Evolutionary conservation across 768 basidiomycete species (phyloP), one percentile per base, ranked within the genome.

Genomic region (Favolaschia claudopus): DNA sequence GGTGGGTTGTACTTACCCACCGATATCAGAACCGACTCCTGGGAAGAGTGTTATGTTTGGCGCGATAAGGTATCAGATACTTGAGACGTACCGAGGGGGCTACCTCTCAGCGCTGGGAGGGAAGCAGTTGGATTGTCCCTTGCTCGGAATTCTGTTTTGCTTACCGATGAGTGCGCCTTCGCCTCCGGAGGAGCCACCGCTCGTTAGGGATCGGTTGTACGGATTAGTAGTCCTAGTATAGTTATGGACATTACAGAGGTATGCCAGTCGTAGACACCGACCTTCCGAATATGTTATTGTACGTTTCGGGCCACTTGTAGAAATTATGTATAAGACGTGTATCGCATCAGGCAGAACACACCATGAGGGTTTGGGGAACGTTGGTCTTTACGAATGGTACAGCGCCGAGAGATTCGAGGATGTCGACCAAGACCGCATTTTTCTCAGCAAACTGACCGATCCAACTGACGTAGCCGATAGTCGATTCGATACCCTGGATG

Each of bases 161-260:
- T 79, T 65, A 65, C 85, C 87, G 32, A 93, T 66, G 9, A 95
- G 79, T 1, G 92, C 90, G 34, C 89, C 89, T 74, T 95, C 93
- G 27, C 93, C 93, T 10, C 93, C 94, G 7, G 88, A 91, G 1
- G 91, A 93, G 3, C 93, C 93, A n/a, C 92, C 92, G 7, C 78
- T 74, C 10, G 89, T 91, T 50, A 91, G 76, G n/a, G 79, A n/a
- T 77, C 10, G 87, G 82, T 93, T 93, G 68, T 79, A 77, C 0
- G 92, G 92, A 66, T 93, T 93, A 22, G 75, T 67, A 1, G 92
- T 94, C 40, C 25, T 5, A 13, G n/a, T 14, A 13, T 34, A 12
- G 7, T 25, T n/a, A n/a, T n/a, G 20, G 38, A 22, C 20, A 36
- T 5, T 13, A 31, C 9, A 27, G 34, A 27, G 22, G 15, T 8